Percentiles rank a stretch among this genome's conserved stretches.
Evolutionary conservation across 352 stramenopile species (phyloP).

Genomic region (Pseudoperonospora humuli): DNA sequence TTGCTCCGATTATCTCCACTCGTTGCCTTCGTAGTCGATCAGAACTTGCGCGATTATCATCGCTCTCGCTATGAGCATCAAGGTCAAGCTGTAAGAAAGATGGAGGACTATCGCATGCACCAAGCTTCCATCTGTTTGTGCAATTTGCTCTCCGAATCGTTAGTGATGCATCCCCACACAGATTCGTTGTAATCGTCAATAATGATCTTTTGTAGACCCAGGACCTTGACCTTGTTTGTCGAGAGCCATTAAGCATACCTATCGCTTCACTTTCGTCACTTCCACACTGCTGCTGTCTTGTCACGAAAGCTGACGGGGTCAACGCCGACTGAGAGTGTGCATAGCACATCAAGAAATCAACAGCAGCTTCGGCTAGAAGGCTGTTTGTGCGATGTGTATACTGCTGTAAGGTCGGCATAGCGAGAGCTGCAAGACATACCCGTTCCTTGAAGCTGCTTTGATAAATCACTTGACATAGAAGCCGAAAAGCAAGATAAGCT

Average conservation of each 20-base stretch:
- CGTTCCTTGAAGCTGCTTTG: constrained; percentile 34
- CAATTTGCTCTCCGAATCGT: constrained; percentile 46
- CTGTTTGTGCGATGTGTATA: constrained; percentile 28
- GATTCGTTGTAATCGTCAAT: constrained; percentile 39
- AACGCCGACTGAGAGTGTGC: constrained; percentile 46
- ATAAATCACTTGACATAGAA: constrained; percentile 60
- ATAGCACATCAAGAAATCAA: constrained; percentile 78
- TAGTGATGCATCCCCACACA: constrained; percentile 22
- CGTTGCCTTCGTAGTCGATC: constrained; percentile 1
- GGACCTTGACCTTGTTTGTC: constrained; percentile 18
- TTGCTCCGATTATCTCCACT: not conserved
- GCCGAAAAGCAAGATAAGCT: constrained; percentile 50
- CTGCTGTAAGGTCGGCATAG: constrained; percentile 50
- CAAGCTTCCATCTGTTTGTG: constrained; percentile 42
- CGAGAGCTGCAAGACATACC: constrained; percentile 32
- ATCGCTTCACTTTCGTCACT: constrained; percentile 3
- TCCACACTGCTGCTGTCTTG: not conserved
- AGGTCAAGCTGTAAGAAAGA: not conserved
- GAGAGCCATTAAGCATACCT: constrained; percentile 2
- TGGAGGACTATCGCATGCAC: constrained; percentile 12
- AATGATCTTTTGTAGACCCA: constrained; percentile 53
- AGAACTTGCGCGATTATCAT: not conserved
- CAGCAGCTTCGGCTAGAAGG: constrained; percentile 48
- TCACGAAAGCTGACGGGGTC: constrained; percentile 29
- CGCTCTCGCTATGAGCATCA: not conserved